Conservation (phyloP, 306 rosid genomes). For the Lupinus albus region DNA sequence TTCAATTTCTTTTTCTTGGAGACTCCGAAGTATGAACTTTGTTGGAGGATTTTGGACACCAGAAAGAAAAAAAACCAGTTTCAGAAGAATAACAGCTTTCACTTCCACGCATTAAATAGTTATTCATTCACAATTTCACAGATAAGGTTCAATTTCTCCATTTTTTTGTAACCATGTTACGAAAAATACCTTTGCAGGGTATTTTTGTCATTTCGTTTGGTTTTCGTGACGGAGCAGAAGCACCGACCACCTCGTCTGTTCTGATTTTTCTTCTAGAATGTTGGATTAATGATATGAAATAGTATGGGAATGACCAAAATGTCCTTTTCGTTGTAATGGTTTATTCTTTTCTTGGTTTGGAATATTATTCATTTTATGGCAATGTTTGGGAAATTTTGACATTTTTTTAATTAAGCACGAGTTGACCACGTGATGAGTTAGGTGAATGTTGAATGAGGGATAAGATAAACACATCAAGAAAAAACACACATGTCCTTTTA, state of each 20-base stretch:
- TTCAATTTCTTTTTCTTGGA: not conserved
- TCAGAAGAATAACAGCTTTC: conserved; percentile 11
- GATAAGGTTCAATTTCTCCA: conserved; percentile 31
- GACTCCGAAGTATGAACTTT: conserved; percentile 1
- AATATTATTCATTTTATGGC: conserved; percentile 16
- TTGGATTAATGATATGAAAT: not conserved
- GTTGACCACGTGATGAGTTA: conserved; percentile 41
- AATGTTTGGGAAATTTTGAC: not conserved
- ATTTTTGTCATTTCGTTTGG: not conserved
- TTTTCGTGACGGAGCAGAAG: conserved; percentile 5
- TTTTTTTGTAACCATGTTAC: conserved; percentile 37
- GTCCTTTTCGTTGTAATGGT: not conserved
- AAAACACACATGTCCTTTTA: not conserved
- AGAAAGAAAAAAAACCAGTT: conserved; percentile 25
- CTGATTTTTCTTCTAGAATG: not conserved
- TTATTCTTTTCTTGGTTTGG: conserved; percentile 10
- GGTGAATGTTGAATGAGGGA: not conserved
- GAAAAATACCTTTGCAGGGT: conserved; percentile 31
- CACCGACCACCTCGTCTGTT: conserved; percentile 34
- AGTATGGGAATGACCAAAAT: not conserved
- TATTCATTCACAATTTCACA: conserved; percentile 40
- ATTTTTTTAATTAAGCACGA: conserved; percentile 17
- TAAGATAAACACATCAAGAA: not conserved
- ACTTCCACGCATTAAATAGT: conserved; percentile 45
- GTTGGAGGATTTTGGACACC: conserved; percentile 46